Percentiles rank a stretch among this genome's conserved stretches.
Conservation (phyloP, 768 basidiomycete species). For the Rhizopogon vesiculosus region DNA sequence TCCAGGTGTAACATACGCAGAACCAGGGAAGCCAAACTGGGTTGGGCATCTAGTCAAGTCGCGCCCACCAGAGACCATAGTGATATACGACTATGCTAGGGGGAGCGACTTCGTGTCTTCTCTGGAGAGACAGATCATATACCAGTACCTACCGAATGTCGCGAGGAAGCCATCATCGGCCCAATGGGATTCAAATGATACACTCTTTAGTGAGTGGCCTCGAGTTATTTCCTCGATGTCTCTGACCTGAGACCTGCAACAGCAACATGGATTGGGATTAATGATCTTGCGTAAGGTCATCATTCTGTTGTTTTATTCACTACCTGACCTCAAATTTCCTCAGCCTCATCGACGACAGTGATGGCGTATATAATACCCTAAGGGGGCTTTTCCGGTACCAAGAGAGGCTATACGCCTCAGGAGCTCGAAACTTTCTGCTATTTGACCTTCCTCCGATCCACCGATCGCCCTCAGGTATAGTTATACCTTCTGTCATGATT, state of each 20-base stretch:
- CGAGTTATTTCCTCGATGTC: not conserved
- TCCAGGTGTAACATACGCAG: constrained; percentile 41
- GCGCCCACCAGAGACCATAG: constrained; percentile 29
- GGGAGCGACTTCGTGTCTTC: constrained; percentile 46
- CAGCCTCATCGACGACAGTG: not conserved
- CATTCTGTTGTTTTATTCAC: not conserved
- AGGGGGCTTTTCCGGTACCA: constrained; percentile 39
- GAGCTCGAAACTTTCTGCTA: constrained; percentile 53
- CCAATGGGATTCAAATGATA: constrained; percentile 36
- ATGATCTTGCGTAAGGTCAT: constrained; percentile 50
- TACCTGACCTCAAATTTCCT: not conserved
- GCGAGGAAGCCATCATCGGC: constrained; percentile 33
- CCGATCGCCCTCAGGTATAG: constrained; percentile 31
- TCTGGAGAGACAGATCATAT: constrained; percentile 35
- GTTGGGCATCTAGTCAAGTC: constrained; percentile 49
- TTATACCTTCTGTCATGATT: constrained; percentile 13
- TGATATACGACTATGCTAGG: constrained; percentile 55
- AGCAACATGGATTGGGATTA: constrained; percentile 69
- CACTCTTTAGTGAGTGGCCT: constrained; percentile 41
- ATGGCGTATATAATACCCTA: constrained; percentile 20
- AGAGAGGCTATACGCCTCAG: constrained; percentile 43
- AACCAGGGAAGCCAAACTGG: constrained; percentile 51
- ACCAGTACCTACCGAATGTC: constrained; percentile 34
- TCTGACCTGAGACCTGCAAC: not conserved
- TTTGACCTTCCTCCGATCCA: constrained; percentile 56